These are phyloP conservation scores for Chrysoporthe deuterocubensis DNA, from an alignment of 2,329 filamentous ascomycete genomes.

Conservation along the genomic window DNA sequence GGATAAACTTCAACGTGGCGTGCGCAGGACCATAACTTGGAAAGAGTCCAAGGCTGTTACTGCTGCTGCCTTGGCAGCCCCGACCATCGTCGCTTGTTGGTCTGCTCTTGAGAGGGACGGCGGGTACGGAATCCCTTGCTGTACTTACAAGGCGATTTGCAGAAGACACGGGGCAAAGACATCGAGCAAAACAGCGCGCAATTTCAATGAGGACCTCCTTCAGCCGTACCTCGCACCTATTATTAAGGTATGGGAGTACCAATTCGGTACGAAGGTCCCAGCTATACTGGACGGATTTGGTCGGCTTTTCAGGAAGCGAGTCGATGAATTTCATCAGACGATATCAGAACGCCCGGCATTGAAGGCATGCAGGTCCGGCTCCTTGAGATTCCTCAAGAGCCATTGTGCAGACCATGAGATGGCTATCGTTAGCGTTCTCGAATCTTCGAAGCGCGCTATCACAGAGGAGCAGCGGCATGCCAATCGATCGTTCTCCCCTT, in stretches of 20 bases:
- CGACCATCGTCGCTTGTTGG: background rate
- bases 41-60: background rate
- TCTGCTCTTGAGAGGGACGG: background rate
- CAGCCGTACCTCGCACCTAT: conserved; percentile 19
- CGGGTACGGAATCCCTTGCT: background rate
- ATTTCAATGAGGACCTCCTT: conserved; percentile 26
- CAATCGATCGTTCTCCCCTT: background rate
- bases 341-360: conserved; percentile 17
- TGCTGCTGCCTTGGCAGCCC: background rate
- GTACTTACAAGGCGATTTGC: conserved; percentile 13
- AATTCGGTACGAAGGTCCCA: conserved; percentile 11
- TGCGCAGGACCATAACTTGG: background rate
- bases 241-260: conserved; percentile 7
- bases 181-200: background rate
- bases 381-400: background rate
- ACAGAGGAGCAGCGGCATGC: conserved; percentile 16
- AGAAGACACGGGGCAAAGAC: conserved; percentile 4
- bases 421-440: background rate
- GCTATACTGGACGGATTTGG: background rate
- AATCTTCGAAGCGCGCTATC: background rate
- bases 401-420: background rate
- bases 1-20: background rate
- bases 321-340: conserved; percentile 8
- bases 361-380: background rate
- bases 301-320: background rate